Evolutionary conservation across 768 basidiomycete species (phyloP), one percentile per base, ranked within the genome.

Genomic region (button mushroom (Agaricus bisporus)): DNA sequence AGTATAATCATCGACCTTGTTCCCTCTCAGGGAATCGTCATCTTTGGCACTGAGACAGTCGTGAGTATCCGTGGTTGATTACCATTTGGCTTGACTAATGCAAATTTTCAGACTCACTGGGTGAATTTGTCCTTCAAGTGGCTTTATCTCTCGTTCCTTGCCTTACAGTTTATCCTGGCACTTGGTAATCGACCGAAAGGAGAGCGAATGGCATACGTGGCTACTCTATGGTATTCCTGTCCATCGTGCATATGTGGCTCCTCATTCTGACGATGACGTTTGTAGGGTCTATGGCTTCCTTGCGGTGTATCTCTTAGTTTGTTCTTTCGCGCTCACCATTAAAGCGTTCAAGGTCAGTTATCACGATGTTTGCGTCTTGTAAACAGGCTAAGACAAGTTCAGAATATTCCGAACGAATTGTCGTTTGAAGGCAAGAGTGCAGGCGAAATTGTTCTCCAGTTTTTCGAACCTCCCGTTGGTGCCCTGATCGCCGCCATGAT

Each of bases 1-100:
- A 85, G 85, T 56, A 95, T 95, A 70, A 91, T 95, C 67, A 91
- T 95, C 76, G 84, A 93, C 62, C 79, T 97, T 39, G 76, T 94
- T 12, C 88, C 88, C 1, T 48, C 59, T 20, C 69, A 77, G 65
- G 50, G 55, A 0, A 76, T 83, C 54, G 56, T 73, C 43, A 71
- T 94, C 49, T 97, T 97, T 58, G 91, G 90, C 41, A 93, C 82
- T 28, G 70, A 63, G 0, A 72, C 63, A 5, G 66, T 91, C 17
- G 92, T 95, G 63, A 54, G 90, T 72, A 48, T 22, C 36, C 35
- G 51, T 25, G 12, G 38, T 17, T 20, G 7, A 11, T n/a, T 11
- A 36, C 6, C 41, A 12, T 42, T 6, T 25, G 17, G 41, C 18
- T 46, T 39, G 18, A 28, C 42, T 5, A 28, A 42, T 9, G 46